Evolutionary conservation across 148 eudicot genomes (phyloP), one percentile per base, ranked within the genome.

Genomic region (Persicaria maculosa): DNA sequence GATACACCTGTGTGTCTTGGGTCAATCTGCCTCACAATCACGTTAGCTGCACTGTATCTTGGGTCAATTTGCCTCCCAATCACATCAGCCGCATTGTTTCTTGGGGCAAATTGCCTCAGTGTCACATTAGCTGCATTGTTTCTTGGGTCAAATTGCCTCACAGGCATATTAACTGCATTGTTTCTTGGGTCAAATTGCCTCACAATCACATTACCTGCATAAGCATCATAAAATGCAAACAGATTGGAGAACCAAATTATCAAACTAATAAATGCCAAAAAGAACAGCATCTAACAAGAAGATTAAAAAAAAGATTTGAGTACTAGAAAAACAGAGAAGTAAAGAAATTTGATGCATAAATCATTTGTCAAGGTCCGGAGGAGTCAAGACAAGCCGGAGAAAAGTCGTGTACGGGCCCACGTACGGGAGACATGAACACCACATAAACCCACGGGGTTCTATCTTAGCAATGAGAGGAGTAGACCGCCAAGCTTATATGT

Each of bases 101-200:
- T 69, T 50, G 55, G 78, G 70, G 77, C 84, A 74, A 74, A 77
- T 74, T 57, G 74, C 80, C 74, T 81, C 47, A 12, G 12, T 9
- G 12, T 7, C 11, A 46, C 16, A 20, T 73, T 57, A 74, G 79
- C 79, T 77, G 44, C 44, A 45, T 48, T 48, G 20, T 44, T 40
- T 47, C 72, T 20, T 40, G 3, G 68, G 40, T 64, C 12, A 17
- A 64, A n/a, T 48, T 12, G 52, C 52, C 52, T 48, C 52, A 48
- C 9, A 12, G 12, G 3, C 52, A 46, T 5, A 20, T 68, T 47
- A 74, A 77, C 83, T 80, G 44, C 40, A 48, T 48, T 48, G 20
- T 44, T 40, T 47, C 72, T 20, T 40, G 12, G 68, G 11, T 64
- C 12, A 17, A 64, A 3, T 48, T 48, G 52, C 52, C 52, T 48